Evolutionary conservation across 1,139 yeast species (phyloP), one percentile per base, ranked within the genome.

Genomic region (Diutina catenulata): DNA sequence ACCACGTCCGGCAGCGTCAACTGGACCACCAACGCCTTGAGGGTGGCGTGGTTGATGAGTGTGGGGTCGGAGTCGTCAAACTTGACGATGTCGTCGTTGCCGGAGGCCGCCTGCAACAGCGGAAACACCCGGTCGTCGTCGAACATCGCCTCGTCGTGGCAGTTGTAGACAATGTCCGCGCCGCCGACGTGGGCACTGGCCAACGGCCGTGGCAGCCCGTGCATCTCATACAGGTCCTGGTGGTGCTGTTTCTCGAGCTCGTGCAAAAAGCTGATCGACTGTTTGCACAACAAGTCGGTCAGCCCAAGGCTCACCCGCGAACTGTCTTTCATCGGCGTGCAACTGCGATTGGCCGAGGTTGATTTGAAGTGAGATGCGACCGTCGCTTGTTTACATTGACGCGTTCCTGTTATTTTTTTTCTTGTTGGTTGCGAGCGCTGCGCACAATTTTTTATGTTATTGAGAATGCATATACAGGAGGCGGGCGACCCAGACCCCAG

Each of bases 1-100:
- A 87, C 73, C 6, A 79, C 70, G 33, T 74, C 75, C 7, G 94
- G 93, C 7, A 91, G 76, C 1, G 96, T 82, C 40, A 88, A 58
- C 45, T 81, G 80, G 3, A 80, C 79, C 5, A 87, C 60, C 25
- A 87, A 62, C 2, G 87, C 80, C 42, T 65, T 55, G 23, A 68
- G 43, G 8, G 69, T 55, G 39, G 64, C 72, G 46, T 24, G 36
- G 16, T 15, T 16, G 22, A 18, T n/a, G 11, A 6, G 8, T 8
- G n/a, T 2, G 28, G 28, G 22, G 16, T 18, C n/a, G 16, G 20
- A 21, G 11, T 16, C 16, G n/a, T 23, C 36, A 11, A 33, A 33
- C 13, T 23, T 23, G 22, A 23, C 27, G 27, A 23, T 10, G 21
- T 14, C 20, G 14, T n/a, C 13, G 8, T 22, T 10, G n/a, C n/a